Evolutionary conservation across 1,284 basidiomycete species (phyloP).

Genomic region (Trichosporon asahii): DNA sequence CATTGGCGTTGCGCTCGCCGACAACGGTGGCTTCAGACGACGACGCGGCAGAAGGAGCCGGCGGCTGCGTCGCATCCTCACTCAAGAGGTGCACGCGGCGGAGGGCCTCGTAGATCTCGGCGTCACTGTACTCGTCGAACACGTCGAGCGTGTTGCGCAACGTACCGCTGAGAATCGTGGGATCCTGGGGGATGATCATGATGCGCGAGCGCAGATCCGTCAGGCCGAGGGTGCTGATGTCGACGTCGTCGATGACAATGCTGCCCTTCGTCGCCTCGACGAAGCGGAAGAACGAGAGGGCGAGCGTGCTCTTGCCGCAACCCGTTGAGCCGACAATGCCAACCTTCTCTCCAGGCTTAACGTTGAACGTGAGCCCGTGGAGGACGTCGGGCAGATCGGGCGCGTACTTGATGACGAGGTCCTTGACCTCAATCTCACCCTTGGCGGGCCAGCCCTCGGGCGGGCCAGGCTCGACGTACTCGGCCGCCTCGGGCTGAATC

Average conservation of each 20-base stretch:
- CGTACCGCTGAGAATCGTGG: slow-evolving; percentile 81
- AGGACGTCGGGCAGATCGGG: slow-evolving; percentile 75
- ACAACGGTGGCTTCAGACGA: slow-evolving; percentile 19
- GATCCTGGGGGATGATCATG: slow-evolving; percentile 95
- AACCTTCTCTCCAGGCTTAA: slow-evolving; percentile 66
- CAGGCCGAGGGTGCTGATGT: slow-evolving; percentile 80
- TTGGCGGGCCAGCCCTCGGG: slow-evolving; percentile 72
- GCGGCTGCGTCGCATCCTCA: slow-evolving; percentile 22
- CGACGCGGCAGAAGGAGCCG: slow-evolving; percentile 29
- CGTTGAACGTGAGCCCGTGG: slow-evolving; percentile 73
- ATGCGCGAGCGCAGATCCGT: slow-evolving; percentile 72
- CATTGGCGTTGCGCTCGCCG: slow-evolving; percentile 68
- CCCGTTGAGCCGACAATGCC: slow-evolving; percentile 89
- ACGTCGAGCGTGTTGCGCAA: slow-evolving; percentile 86
- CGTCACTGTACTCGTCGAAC: slow-evolving; percentile 80
- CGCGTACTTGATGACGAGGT: slow-evolving; percentile 81
- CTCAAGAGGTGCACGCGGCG: slow-evolving; percentile 78
- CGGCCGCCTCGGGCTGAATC: slow-evolving; percentile 68
- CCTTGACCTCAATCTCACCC: slow-evolving; percentile 72
- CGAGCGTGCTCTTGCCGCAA: slow-evolving; percentile 70
- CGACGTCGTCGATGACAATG: slow-evolving; percentile 79
- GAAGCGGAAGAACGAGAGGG: slow-evolving; percentile 91
- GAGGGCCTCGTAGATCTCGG: slow-evolving; percentile 81
- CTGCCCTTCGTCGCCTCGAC: slow-evolving; percentile 79
- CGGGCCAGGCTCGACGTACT: slow-evolving; percentile 81